phyloP scores from a whole-genome alignment of 768 basidiomycete species.

The Coprinopsis strossmayeri region DNA sequence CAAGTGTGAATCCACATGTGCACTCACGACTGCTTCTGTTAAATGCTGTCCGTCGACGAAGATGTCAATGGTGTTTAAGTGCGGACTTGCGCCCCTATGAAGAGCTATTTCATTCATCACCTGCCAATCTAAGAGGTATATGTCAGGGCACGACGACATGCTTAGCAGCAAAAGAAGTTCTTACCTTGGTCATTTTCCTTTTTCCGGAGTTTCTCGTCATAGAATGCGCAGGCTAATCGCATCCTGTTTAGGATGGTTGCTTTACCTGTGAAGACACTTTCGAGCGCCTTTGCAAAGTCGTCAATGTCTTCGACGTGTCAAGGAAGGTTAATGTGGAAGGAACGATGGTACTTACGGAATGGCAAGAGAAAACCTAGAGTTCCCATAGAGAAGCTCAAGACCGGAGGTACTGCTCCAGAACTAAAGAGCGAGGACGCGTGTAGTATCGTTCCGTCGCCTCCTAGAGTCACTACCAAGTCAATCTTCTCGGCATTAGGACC shows the following conservation, averaged over 20 bases:
- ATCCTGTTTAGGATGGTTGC: slow-evolving; percentile 83
- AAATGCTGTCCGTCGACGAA: slow-evolving; percentile 93
- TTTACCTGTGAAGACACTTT: slow-evolving; percentile 72
- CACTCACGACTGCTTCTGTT: slow-evolving; percentile 87
- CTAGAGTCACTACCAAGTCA: slow-evolving; percentile 84
- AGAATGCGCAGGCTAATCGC: slow-evolving; percentile 81
- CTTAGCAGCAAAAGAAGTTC: background rate
- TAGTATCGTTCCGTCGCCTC: slow-evolving; percentile 92
- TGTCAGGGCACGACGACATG: background rate
- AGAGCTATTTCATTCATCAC: slow-evolving; percentile 97
- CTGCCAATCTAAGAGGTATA: slow-evolving; percentile 81
- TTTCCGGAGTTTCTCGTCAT: slow-evolving; percentile 49
- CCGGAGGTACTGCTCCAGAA: slow-evolving; percentile 87
- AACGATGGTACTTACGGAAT: slow-evolving; percentile 63
- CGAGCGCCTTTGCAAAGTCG: slow-evolving; percentile 73
- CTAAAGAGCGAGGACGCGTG: slow-evolving; percentile 91
- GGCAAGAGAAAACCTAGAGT: slow-evolving; percentile 91
- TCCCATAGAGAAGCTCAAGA: slow-evolving; percentile 87
- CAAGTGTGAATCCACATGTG: background rate
- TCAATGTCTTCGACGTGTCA: slow-evolving; percentile 63
- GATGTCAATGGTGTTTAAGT: slow-evolving; percentile 89
- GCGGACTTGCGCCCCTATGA: slow-evolving; percentile 87
- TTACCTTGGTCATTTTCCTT: slow-evolving; percentile 40
- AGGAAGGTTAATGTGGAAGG: background rate
- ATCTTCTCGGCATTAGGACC: slow-evolving; percentile 55